Evolutionary conservation across 2,329 filamentous ascomycete genomes (phyloP).

Genomic region (Ophiostoma himal-ulmi): DNA sequence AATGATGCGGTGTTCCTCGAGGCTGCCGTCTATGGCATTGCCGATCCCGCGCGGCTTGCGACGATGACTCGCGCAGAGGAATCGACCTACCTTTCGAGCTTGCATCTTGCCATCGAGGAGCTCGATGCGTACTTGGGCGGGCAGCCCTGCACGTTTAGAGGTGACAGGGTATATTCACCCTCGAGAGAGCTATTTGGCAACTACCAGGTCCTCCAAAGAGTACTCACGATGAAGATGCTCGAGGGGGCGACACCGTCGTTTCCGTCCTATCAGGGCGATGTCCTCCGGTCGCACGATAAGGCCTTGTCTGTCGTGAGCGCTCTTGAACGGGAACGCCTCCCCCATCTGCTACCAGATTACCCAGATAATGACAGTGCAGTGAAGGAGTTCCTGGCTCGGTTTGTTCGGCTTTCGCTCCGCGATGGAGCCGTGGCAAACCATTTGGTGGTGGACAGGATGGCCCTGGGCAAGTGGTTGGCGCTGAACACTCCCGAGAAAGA

Average conservation of each 20-base stretch:
- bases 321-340: background rate
- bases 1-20: conserved; percentile 30
- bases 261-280: background rate
- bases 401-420: background rate
- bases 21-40: conserved; percentile 30
- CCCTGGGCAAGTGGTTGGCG: background rate
- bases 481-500: background rate
- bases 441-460: background rate
- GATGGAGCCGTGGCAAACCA: conserved; percentile 11
- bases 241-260: background rate
- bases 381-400: background rate
- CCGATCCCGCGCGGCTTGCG: conserved; percentile 26
- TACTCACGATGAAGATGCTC: conserved; percentile 15
- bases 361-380: background rate
- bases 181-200: conserved; percentile 5
- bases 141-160: background rate
- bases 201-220: background rate
- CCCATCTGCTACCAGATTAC: background rate
- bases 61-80: conserved; percentile 12
- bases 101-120: conserved; percentile 4
- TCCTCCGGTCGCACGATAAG: background rate
- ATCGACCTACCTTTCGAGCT: background rate
- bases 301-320: background rate
- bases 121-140: background rate
- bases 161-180: background rate